Conservation (phyloP, 306 rosid genomes). For the Rubus idaeus region DNA sequence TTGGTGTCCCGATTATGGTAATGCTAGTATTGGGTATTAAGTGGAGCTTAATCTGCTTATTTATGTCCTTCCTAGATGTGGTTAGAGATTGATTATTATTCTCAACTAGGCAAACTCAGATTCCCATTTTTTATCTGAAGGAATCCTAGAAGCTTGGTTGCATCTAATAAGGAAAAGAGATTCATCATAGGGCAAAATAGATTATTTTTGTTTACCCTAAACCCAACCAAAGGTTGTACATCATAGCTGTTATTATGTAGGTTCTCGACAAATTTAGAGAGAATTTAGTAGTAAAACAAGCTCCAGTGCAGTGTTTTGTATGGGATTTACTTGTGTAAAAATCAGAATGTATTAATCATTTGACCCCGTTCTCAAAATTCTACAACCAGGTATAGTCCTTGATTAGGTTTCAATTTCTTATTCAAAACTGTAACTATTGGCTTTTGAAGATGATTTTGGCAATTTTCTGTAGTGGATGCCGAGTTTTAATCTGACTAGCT, state of each 20-base stretch:
- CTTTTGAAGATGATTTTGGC: no score
- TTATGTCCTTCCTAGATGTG: slow-evolving; percentile 1
- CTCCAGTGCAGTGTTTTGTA: not conserved
- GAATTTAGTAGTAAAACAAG: slow-evolving; percentile 9
- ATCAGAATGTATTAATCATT: not conserved
- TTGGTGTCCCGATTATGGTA: not conserved
- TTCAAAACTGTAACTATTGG: no score
- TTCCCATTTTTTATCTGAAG: slow-evolving; percentile 32
- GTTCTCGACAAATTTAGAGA: slow-evolving; percentile 1
- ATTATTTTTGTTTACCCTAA: slow-evolving; percentile 26
- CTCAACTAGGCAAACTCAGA: slow-evolving; percentile 39
- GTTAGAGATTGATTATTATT: slow-evolving; percentile 34
- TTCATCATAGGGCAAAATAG: slow-evolving; percentile 22
- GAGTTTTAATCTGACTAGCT: no score
- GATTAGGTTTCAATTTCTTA: no score
- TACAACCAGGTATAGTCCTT: not conserved
- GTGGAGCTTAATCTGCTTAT: slow-evolving; percentile 11
- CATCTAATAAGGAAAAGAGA: slow-evolving; percentile 36
- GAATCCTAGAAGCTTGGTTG: slow-evolving; percentile 52
- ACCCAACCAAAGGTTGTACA: slow-evolving; percentile 19
- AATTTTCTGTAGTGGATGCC: no score
- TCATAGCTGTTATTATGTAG: slow-evolving; percentile 13
- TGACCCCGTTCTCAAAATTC: not conserved
- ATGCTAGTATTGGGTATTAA: not conserved
- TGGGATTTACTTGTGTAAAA: not conserved